phyloP scores from a whole-genome alignment of 345 rosid species.

The Eucalyptus pauciflora region DNA sequence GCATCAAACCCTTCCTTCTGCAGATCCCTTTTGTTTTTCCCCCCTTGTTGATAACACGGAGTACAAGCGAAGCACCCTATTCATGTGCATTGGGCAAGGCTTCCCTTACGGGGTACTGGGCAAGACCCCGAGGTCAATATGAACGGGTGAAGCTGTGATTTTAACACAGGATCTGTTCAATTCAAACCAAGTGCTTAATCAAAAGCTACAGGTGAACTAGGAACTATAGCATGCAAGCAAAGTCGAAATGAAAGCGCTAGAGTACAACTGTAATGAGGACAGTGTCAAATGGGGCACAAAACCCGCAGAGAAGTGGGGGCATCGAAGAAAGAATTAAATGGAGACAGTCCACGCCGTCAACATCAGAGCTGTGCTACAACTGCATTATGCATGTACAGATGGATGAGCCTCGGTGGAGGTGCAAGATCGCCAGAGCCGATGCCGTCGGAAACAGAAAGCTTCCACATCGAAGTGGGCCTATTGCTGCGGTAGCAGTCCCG shows the following conservation, averaged over 20 bases:
- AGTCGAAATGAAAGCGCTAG: neutral
- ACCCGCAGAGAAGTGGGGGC: neutral
- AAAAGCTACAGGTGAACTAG: neutral
- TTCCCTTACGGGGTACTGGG: neutral
- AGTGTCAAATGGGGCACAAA: neutral
- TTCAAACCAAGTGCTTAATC: neutral
- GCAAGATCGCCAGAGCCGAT: neutral
- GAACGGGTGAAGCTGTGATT: neutral
- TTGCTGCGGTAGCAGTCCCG: neutral
- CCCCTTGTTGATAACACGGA: neutral
- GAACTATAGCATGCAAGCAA: neutral
- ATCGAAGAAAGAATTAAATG: neutral
- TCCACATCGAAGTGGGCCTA: neutral
- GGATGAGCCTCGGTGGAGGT: neutral
- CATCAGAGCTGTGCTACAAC: neutral
- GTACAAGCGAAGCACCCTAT: neutral
- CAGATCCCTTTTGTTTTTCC: neutral
- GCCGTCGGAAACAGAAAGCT: neutral
- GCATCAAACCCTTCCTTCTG: neutral
- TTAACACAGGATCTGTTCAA: neutral
- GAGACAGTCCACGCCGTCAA: neutral
- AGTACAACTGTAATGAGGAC: neutral
- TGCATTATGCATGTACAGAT: neutral
- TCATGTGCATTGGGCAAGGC: neutral
- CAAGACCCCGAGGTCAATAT: neutral